Conservation (phyloP, 2,329 filamentous ascomycete genomes). For the Atkinsonella texensis region DNA sequence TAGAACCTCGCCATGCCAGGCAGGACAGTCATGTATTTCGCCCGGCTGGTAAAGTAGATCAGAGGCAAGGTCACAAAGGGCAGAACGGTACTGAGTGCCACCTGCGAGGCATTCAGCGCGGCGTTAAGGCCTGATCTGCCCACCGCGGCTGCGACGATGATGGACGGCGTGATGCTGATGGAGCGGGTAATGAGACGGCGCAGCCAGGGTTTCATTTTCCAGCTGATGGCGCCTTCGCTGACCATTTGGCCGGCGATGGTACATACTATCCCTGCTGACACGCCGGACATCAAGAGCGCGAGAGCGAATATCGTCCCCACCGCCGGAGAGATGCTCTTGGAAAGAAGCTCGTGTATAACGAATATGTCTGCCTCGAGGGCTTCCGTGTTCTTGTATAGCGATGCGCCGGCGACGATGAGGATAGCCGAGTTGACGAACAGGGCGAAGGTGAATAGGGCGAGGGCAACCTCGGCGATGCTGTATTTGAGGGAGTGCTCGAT, state of each 20-base stretch:
- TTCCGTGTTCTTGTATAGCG: constrained; percentile 50
- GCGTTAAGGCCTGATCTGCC: constrained; percentile 57
- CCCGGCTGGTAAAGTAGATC: constrained; percentile 72
- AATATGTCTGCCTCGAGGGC: constrained; percentile 68
- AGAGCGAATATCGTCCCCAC: constrained; percentile 79
- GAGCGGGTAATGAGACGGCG: constrained; percentile 64
- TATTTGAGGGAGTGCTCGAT: constrained; percentile 64
- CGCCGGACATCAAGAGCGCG: constrained; percentile 66
- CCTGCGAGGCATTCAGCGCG: constrained; percentile 66
- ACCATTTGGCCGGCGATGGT: constrained; percentile 88
- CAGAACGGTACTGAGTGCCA: constrained; percentile 64
- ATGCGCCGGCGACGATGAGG: constrained; percentile 68
- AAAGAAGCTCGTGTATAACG: constrained; percentile 64
- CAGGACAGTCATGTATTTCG: constrained; percentile 66
- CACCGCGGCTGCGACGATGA: constrained; percentile 72
- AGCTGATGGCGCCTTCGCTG: constrained; percentile 67
- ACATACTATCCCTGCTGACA: constrained; percentile 75
- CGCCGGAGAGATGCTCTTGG: constrained; percentile 53
- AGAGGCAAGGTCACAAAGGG: constrained; percentile 75
- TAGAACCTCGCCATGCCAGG: constrained; percentile 28
- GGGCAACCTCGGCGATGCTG: constrained; percentile 55
- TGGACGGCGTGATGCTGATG: constrained; percentile 70
- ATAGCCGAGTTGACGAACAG: constrained; percentile 78
- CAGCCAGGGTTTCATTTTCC: constrained; percentile 65
- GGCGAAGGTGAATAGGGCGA: constrained; percentile 71